Percentiles rank a stretch among this genome's conserved stretches.
phyloP scores from a whole-genome alignment of 495 filamentous ascomycete species.

The Neurospora discreta region DNA sequence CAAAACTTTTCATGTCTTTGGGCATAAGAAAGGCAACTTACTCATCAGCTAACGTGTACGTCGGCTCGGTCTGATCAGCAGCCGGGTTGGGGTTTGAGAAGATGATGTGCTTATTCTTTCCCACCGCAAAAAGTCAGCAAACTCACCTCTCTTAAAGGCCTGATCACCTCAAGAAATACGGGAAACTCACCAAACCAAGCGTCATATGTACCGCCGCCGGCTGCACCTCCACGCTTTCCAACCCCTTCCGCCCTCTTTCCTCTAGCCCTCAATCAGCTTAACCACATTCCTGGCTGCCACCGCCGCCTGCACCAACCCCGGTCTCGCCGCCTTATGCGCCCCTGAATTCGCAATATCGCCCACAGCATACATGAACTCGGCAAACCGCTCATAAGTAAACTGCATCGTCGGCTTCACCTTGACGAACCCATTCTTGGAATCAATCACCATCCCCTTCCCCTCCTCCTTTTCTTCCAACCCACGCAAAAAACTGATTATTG shows the following conservation, averaged over 20 bases:
- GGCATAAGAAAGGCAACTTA: conserved; percentile 17
- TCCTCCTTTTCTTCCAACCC: conserved; percentile 18
- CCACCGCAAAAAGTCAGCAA: neutral
- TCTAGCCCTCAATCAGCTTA: conserved; percentile 30
- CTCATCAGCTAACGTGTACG: conserved; percentile 32
- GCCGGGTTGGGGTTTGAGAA: conserved; percentile 38
- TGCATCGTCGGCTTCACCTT: conserved; percentile 45
- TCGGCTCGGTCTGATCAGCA: conserved; percentile 35
- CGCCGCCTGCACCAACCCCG: conserved; percentile 39
- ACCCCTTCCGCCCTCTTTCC: neutral
- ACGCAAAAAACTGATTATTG: conserved; percentile 35
- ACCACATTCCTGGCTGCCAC: conserved; percentile 46
- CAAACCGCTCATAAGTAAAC: conserved; percentile 25
- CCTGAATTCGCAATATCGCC: conserved; percentile 51
- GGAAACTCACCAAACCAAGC: conserved; percentile 37
- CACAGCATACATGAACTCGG: conserved; percentile 37
- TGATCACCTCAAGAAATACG: neutral
- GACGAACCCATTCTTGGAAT: conserved; percentile 35
- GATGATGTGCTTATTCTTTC: conserved; percentile 36
- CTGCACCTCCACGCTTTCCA: conserved; percentile 23
- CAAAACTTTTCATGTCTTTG: too few relatives aligned
- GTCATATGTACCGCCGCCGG: conserved; percentile 39
- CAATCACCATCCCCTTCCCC: conserved; percentile 22
- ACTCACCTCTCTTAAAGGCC: neutral
- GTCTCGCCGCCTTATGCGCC: conserved; percentile 43